These are phyloP conservation scores for Mortierella sp. DNA, from an alignment of 371 early-diverging fungal genomes.

Conservation along the genomic window DNA sequence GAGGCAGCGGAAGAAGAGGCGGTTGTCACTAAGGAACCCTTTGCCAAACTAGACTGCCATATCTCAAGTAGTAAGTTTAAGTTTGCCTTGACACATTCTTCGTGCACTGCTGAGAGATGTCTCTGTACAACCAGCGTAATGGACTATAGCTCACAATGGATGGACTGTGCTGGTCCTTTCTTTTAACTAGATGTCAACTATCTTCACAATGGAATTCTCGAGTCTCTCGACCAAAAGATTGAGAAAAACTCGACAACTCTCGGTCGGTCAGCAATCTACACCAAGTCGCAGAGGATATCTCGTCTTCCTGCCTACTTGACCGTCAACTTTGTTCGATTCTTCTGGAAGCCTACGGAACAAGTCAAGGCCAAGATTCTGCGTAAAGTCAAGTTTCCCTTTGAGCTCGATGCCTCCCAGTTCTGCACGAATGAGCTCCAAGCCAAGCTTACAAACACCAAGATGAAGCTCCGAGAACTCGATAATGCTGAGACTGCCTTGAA, in stretches of 20 bases:
- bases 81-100: neutral
- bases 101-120: too few species aligned
- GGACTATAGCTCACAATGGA: neutral
- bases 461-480: slow-evolving; percentile 79
- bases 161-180: neutral
- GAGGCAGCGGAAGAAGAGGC: slow-evolving; percentile 87
- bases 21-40: slow-evolving; percentile 71
- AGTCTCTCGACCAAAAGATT: slow-evolving; percentile 81
- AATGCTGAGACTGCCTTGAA: slow-evolving; percentile 74
- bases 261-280: slow-evolving; percentile 83
- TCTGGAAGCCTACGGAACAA: slow-evolving; percentile 91
- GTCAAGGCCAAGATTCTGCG: slow-evolving; percentile 95
- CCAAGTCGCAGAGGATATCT: slow-evolving; percentile 80
- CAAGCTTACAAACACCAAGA: slow-evolving; percentile 82
- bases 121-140: too few species aligned
- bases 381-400: slow-evolving; percentile 94
- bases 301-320: slow-evolving; percentile 93
- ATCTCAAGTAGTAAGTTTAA: slow-evolving; percentile 76
- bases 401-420: slow-evolving; percentile 88
- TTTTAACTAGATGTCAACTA: slow-evolving; percentile 71
- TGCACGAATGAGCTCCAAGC: slow-evolving; percentile 89
- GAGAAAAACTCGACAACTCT: slow-evolving; percentile 92
- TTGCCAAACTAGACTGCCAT: slow-evolving; percentile 88
- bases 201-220: slow-evolving; percentile 73
- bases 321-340: slow-evolving; percentile 94